Conservation (phyloP, 257 asterid species). For the Rehmannia glutinosa region DNA sequence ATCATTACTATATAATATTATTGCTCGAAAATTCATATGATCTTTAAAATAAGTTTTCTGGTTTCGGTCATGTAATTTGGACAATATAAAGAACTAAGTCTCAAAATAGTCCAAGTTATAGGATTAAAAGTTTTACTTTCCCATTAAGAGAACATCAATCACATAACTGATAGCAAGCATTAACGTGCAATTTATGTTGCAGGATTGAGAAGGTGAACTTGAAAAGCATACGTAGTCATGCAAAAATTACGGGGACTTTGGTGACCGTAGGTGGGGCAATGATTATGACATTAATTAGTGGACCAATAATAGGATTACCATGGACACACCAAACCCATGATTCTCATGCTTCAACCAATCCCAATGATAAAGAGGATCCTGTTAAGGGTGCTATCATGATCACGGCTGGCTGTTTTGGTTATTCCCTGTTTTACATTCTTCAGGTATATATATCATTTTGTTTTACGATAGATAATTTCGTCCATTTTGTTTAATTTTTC, state of each 20-base stretch:
- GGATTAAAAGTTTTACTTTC: too few relatives aligned
- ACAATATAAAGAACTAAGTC: too few relatives aligned
- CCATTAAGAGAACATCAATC: too few relatives aligned
- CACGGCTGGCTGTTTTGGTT: conserved; percentile 36
- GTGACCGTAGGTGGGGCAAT: conserved; percentile 72
- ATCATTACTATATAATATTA: too few relatives aligned
- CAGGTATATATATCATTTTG: conserved; percentile 40
- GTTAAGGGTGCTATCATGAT: conserved; percentile 60
- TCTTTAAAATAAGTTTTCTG: too few relatives aligned
- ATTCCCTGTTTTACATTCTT: conserved; percentile 52
- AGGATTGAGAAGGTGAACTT: conserved; percentile 65
- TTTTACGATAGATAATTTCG: too few relatives aligned
- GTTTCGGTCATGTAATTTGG: too few relatives aligned
- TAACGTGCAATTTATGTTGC: background rate
- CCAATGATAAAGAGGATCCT: conserved; percentile 24
- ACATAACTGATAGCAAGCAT: background rate
- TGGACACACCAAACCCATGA: conserved; percentile 47
- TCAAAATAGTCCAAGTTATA: too few relatives aligned
- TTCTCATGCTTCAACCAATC: background rate
- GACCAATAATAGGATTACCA: conserved; percentile 43
- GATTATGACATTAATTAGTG: conserved; percentile 57
- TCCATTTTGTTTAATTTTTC: too few relatives aligned
- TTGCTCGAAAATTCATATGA: too few relatives aligned
- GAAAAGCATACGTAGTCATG: conserved; percentile 43
- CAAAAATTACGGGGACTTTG: conserved; percentile 55